A percentile compares a stretch with the other conserved stretches of the same genome.
phyloP scores from a whole-genome alignment of 805 yeast species.

The Metschnikowia henanensis region DNA sequence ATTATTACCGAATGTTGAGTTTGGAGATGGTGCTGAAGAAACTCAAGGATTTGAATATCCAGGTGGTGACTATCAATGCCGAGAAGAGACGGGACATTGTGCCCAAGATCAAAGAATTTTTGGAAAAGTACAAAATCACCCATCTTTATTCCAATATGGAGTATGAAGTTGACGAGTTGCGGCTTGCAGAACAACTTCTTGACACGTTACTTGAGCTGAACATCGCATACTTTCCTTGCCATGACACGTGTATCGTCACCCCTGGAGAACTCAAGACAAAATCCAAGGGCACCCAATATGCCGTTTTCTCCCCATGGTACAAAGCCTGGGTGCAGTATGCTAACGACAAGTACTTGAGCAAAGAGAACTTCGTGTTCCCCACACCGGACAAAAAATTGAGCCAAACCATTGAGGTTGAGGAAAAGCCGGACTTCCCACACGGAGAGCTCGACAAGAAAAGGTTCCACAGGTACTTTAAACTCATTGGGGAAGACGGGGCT shows the following conservation, averaged over 20 bases:
- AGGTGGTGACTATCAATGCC: slow-evolving; percentile 39
- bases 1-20: slow-evolving; percentile 37
- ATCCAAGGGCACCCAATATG: slow-evolving; percentile 37
- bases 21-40: slow-evolving; percentile 29
- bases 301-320: slow-evolving; percentile 48
- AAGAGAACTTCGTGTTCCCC: slow-evolving; percentile 14
- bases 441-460: slow-evolving; percentile 19
- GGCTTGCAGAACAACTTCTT: slow-evolving; percentile 25
- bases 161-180: slow-evolving; percentile 47
- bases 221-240: slow-evolving; percentile 27
- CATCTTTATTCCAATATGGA: slow-evolving; percentile 38
- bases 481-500: slow-evolving; percentile 37
- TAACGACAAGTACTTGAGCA: slow-evolving; percentile 18
- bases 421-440: slow-evolving; percentile 15
- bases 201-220: slow-evolving; percentile 14
- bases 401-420: slow-evolving; percentile 9
- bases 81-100: slow-evolving; percentile 32
- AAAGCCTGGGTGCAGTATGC: slow-evolving; percentile 36
- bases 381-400: slow-evolving; percentile 16
- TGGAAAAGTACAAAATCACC: slow-evolving; percentile 22
- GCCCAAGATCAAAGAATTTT: slow-evolving; percentile 23
- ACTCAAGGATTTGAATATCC: slow-evolving; percentile 35
- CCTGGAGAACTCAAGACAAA: slow-evolving; percentile 38
- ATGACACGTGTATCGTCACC: slow-evolving; percentile 43
- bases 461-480: slow-evolving; percentile 26